Percentiles rank a stretch among this genome's conserved stretches.
Evolutionary conservation across 2,329 filamentous ascomycete species (phyloP).

Genomic region (Ophiostoma sp.): DNA sequence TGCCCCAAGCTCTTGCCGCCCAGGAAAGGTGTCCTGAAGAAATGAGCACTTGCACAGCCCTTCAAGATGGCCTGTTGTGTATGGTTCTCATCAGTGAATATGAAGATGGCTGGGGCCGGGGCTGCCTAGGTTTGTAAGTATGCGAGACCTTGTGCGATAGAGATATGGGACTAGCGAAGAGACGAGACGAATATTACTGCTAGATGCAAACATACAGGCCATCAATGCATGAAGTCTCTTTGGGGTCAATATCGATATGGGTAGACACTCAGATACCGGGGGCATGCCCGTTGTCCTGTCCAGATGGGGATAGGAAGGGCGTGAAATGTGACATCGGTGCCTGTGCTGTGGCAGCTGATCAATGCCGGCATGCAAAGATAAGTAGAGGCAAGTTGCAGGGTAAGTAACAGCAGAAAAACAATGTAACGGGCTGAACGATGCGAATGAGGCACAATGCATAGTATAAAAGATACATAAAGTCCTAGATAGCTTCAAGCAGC

Average conservation of each 20-base stretch:
- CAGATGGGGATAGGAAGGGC: constrained; percentile 3
- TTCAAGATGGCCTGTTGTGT: neutral
- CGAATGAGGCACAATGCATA: neutral
- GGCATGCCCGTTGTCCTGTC: neutral
- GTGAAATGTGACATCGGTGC: constrained; percentile 8
- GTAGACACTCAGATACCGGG: neutral
- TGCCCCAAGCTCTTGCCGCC: neutral
- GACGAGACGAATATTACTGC: no score
- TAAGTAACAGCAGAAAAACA: neutral
- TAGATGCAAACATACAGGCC: neutral
- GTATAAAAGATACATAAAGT: neutral
- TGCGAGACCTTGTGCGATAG: neutral
- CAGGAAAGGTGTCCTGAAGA: neutral
- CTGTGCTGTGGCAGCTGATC: neutral
- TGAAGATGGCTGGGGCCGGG: neutral
- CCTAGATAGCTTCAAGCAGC: neutral
- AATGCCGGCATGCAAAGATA: neutral
- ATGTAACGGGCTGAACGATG: neutral
- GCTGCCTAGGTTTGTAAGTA: neutral
- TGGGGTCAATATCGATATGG: neutral
- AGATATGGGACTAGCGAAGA: no score
- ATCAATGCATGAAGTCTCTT: neutral
- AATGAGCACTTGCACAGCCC: neutral
- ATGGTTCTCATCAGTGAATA: neutral
- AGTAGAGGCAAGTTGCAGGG: neutral